Conservation (phyloP, 176 grass and related monocot genomes). For the Pontederia paniculata region DNA sequence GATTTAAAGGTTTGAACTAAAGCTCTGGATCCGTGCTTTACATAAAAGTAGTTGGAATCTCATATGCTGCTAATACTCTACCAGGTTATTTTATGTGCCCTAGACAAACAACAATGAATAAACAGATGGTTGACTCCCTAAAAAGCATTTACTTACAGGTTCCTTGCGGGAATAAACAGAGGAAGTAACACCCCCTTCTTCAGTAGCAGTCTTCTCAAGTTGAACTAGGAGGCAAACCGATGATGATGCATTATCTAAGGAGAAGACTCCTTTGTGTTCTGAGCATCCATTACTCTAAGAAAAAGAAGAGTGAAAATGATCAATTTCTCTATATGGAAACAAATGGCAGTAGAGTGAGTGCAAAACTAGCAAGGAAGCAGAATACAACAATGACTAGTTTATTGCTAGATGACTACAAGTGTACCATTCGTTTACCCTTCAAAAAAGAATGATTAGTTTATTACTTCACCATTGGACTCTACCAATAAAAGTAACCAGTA, state of each 20-base stretch:
- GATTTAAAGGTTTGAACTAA: too few species aligned
- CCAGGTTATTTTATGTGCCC: neutral
- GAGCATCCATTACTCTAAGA: slow-evolving; percentile 54
- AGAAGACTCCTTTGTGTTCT: slow-evolving; percentile 60
- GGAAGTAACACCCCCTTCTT: slow-evolving; percentile 91
- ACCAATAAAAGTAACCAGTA: too few species aligned
- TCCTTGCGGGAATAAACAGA: slow-evolving; percentile 99
- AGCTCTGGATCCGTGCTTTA: too few species aligned
- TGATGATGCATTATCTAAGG: slow-evolving; percentile 72
- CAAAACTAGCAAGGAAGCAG: neutral
- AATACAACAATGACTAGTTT: too few species aligned
- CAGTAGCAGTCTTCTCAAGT: slow-evolving; percentile 77
- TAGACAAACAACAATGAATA: neutral
- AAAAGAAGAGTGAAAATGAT: slow-evolving; percentile 19
- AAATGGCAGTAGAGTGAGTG: neutral
- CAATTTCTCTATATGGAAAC: slow-evolving; percentile 9
- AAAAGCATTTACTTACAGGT: slow-evolving; percentile 56
- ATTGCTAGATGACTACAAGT: too few species aligned
- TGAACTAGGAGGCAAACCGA: slow-evolving; percentile 91
- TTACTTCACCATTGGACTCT: too few species aligned
- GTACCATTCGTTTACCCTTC: too few species aligned
- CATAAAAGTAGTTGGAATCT: too few species aligned
- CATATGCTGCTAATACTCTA: too few species aligned
- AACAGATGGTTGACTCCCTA: slow-evolving; percentile 2
- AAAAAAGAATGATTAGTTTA: too few species aligned